A percentile compares a stretch with the other conserved stretches of the same genome.
These are phyloP conservation scores for Sphagnum fallax DNA, from an alignment of 228 moss, liverwort and hornwort species.

Conservation along the genomic window DNA sequence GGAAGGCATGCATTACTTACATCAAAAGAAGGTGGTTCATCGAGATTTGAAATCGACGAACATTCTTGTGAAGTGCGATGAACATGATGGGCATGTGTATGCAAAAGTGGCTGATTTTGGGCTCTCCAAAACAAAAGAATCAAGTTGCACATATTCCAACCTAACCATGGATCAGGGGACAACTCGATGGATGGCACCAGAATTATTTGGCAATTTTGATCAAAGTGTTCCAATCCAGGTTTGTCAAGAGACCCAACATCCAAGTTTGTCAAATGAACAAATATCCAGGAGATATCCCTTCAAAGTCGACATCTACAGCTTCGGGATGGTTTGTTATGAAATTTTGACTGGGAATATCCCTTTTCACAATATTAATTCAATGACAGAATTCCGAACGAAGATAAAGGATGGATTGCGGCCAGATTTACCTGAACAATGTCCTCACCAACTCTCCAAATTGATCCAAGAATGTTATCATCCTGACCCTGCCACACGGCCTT, in stretches of 20 bases:
- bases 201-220: background rate
- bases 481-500: constrained; percentile 11
- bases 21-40: constrained; percentile 6
- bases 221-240: no score
- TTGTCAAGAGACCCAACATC: no score
- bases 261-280: constrained; percentile 1
- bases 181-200: background rate
- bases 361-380: background rate
- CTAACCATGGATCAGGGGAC: constrained; percentile 9
- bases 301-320: constrained; percentile 8
- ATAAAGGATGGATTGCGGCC: background rate
- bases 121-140: constrained; percentile 1
- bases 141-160: background rate
- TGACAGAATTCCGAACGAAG: background rate
- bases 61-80: constrained; percentile 6
- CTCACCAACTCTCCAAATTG: background rate
- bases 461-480: constrained; percentile 9
- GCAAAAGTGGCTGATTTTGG: constrained; percentile 25
- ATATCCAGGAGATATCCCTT: background rate
- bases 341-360: constrained; percentile 2
- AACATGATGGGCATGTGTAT: constrained; percentile 5
- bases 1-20: constrained; percentile 12
- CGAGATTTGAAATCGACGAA: constrained; percentile 12
- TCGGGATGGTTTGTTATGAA: constrained; percentile 4
- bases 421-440: constrained; percentile 5